A percentile compares a stretch with the other conserved stretches of the same genome.
phyloP scores from a whole-genome alignment of 805 yeast species.

The Yamadazyma phyllophila region DNA sequence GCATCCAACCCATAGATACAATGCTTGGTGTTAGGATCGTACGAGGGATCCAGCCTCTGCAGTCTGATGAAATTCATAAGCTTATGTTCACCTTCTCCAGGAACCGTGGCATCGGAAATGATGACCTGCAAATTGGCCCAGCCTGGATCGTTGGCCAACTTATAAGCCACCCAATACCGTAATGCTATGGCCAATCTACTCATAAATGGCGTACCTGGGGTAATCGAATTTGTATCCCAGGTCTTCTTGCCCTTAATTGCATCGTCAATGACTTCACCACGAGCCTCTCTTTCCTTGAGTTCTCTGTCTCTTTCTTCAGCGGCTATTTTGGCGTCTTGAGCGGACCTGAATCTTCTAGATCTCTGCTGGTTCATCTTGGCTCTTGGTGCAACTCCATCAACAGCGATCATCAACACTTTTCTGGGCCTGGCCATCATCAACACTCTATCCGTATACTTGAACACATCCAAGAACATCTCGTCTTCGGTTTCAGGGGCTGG shows the following conservation, averaged over 20 bases:
- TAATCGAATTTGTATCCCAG: slow-evolving; percentile 96
- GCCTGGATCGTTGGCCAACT: slow-evolving; percentile 84
- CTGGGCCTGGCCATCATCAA: slow-evolving; percentile 93
- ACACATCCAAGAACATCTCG: slow-evolving; percentile 93
- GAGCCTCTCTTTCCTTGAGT: slow-evolving; percentile 52
- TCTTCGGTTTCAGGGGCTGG: slow-evolving; percentile 97
- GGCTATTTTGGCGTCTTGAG: slow-evolving; percentile 82
- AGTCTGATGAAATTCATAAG: slow-evolving; percentile 93
- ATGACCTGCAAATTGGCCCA: slow-evolving; percentile 90
- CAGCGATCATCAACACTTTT: slow-evolving; percentile 89
- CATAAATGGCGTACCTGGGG: slow-evolving; percentile 99
- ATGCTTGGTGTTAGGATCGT: slow-evolving; percentile 92
- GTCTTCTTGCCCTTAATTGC: slow-evolving; percentile 69
- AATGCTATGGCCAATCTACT: slow-evolving; percentile 78
- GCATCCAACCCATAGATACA: slow-evolving; percentile 98
- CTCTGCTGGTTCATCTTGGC: slow-evolving; percentile 98
- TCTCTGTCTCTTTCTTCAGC: slow-evolving; percentile 66
- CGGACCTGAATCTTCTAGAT: slow-evolving; percentile 88
- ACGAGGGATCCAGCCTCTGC: slow-evolving; percentile 81
- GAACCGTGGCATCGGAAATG: slow-evolving; percentile 93
- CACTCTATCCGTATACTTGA: slow-evolving; percentile 89
- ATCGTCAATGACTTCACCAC: slow-evolving; percentile 77
- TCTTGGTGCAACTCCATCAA: slow-evolving; percentile 98
- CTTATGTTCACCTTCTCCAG: slow-evolving; percentile 99
- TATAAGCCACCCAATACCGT: slow-evolving; percentile 90